These are phyloP conservation scores for Citrus australasica DNA, from an alignment of 345 rosid species.

Conservation along the genomic window DNA sequence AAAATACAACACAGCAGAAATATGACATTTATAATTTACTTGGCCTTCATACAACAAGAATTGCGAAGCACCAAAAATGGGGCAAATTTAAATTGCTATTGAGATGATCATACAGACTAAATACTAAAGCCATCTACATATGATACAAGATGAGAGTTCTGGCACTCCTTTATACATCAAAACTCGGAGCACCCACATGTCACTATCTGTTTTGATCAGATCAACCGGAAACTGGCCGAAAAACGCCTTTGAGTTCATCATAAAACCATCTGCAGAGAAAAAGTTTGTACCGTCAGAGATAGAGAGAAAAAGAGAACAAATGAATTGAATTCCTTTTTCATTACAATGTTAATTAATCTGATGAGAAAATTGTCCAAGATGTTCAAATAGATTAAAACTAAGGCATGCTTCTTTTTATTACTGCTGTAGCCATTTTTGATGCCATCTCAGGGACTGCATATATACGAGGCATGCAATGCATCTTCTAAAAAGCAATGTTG, in stretches of 20 bases:
- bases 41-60: background rate
- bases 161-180: constrained; percentile 3
- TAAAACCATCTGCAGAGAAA: constrained; percentile 60
- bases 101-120: constrained; percentile 1
- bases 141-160: constrained; percentile 15
- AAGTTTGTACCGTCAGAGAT: background rate
- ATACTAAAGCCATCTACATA: constrained; percentile 9
- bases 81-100: background rate
- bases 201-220: constrained; percentile 11
- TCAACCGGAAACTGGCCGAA: constrained; percentile 53
- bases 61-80: background rate
- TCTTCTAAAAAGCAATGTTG: background rate
- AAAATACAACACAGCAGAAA: background rate
- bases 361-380: background rate
- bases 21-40: background rate
- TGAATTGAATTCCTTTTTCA: background rate
- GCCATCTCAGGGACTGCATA: background rate
- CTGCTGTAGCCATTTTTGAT: background rate
- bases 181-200: constrained; percentile 1
- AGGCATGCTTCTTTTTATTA: background rate
- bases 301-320: background rate
- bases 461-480: background rate
- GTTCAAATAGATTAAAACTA: background rate
- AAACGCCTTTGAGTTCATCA: constrained; percentile 51
- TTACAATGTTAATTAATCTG: background rate